Conservation (phyloP, 2,329 filamentous ascomycete species). For the Cladosporium phlei region DNA sequence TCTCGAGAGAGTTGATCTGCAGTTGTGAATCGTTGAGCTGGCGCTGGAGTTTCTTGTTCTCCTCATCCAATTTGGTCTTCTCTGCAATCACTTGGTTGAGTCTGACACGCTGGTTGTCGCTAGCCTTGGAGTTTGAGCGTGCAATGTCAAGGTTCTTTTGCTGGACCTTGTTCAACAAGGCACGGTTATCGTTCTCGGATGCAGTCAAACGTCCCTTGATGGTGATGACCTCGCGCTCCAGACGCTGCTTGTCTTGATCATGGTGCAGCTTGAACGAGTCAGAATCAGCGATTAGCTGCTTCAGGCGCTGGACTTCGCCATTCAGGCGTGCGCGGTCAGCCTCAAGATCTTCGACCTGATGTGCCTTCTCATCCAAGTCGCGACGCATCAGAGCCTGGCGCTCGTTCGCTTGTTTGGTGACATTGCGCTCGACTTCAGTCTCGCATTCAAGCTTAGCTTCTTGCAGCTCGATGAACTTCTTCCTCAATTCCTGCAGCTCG, state of each 20-base stretch:
- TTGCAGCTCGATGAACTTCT: conserved; percentile 79
- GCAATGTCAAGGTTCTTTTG: conserved; percentile 97
- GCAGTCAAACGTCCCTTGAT: conserved; percentile 83
- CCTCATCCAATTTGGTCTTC: conserved; percentile 76
- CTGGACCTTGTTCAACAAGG: conserved; percentile 92
- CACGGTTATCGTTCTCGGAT: conserved; percentile 93
- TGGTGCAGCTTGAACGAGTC: conserved; percentile 84
- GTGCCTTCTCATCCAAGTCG: conserved; percentile 75
- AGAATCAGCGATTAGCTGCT: conserved; percentile 80
- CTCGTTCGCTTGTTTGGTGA: conserved; percentile 73
- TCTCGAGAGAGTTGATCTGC: conserved; percentile 76
- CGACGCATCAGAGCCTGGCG: conserved; percentile 70
- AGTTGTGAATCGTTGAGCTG: conserved; percentile 84
- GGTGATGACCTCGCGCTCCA: conserved; percentile 86
- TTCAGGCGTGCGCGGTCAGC: conserved; percentile 72
- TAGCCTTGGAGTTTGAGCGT: conserved; percentile 78
- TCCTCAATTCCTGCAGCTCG: conserved; percentile 76
- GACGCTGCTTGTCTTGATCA: conserved; percentile 87
- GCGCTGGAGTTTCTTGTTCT: conserved; percentile 72
- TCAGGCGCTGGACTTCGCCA: conserved; percentile 76
- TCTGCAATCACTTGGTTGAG: conserved; percentile 73
- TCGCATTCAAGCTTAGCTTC: conserved; percentile 81
- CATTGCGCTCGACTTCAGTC: conserved; percentile 70
- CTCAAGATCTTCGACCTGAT: conserved; percentile 73
- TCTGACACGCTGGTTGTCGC: conserved; percentile 74